Evolutionary conservation across 2,329 filamentous ascomycete species (phyloP), one percentile per base, ranked within the genome.

Genomic region (Colletotrichum cordylinicola): DNA sequence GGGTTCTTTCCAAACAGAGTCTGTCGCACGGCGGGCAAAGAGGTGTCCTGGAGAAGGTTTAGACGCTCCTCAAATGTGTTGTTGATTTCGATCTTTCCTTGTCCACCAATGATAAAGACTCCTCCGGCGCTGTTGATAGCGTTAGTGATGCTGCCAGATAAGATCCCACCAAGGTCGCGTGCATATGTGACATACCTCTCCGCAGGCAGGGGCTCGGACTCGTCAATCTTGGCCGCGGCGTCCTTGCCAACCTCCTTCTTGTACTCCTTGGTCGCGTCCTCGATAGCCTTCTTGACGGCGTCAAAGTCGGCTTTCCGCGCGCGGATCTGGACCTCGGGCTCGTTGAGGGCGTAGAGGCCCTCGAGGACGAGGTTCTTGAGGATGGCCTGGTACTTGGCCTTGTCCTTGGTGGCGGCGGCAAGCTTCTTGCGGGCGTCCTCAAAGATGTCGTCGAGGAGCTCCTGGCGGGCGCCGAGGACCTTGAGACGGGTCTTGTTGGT

Each of bases 21-120:
- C 85, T 94, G 91, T 82, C 97, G 92, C 82, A 99, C 93, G 60
- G 93, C 93, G 16, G 97, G 97, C 74, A 98, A 91, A 67, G 95
- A 94, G 79, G 94, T 94, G 73, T 93, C 93, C 87, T 98, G 94
- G 79, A 98, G 92, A 77, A 98, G 90, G 82, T 91, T 91, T 85
- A 99, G 89, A 79, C 97, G 93, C 84, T 98, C 94, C 84, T 98
- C 97, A 80, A 98, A 94, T 71, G 97, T 98, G 89, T 99, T 98
- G 91, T 98, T 96, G 86, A 99, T 96, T 82, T 98, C 96, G 84
- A 99, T 98, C 90, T 96, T 98, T 84, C 97, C 97, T 79, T 90
- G 90, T 79, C 94, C 93, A 78, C 96, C 95, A 71, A 98, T 87
- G 79, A 99, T 92, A 74, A 91, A 85, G 74, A 98, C 90, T 81